These are phyloP conservation scores for Lyophyllum shimeji DNA, from an alignment of 768 basidiomycete species.

Conservation along the genomic window DNA sequence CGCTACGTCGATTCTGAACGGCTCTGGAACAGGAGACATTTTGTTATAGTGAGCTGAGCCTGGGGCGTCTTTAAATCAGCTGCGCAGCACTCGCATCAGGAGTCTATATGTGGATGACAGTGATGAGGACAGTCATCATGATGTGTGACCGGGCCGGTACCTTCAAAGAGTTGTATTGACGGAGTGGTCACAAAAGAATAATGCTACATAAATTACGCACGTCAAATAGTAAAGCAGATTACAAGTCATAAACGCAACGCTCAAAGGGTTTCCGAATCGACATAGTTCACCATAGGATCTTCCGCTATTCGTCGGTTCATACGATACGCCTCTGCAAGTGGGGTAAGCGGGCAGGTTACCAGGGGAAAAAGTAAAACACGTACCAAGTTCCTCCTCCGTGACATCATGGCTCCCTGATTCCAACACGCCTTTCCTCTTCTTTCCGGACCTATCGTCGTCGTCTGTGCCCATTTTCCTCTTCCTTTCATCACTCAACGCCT, in stretches of 20 bases:
- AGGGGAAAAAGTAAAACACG: conserved; percentile 16
- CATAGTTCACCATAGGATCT: conserved; percentile 93
- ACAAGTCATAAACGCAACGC: not conserved
- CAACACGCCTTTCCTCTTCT: conserved; percentile 54
- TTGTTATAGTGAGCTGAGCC: too few relatives aligned
- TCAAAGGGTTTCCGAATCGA: conserved; percentile 49
- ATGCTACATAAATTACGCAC: not conserved
- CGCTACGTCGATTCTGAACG: conserved; percentile 42
- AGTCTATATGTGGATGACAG: not conserved
- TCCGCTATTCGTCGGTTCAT: conserved; percentile 73
- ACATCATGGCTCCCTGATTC: conserved; percentile 70
- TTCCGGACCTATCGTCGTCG: conserved; percentile 55
- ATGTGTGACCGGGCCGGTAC: too few relatives aligned
- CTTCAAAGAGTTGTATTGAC: too few relatives aligned
- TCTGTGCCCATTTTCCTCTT: conserved; percentile 71
- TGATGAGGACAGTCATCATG: not conserved
- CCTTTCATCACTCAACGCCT: conserved; percentile 76
- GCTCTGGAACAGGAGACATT: conserved; percentile 13
- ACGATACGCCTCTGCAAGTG: conserved; percentile 81
- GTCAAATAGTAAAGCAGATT: not conserved
- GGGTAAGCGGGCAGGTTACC: conserved; percentile 13
- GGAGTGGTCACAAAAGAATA: not conserved
- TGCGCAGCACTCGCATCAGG: too few relatives aligned
- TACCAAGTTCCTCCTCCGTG: conserved; percentile 85
- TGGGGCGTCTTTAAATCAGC: too few relatives aligned